phyloP scores from a whole-genome alignment of 805 yeast species.

The Yamadazyma kitorensis region DNA sequence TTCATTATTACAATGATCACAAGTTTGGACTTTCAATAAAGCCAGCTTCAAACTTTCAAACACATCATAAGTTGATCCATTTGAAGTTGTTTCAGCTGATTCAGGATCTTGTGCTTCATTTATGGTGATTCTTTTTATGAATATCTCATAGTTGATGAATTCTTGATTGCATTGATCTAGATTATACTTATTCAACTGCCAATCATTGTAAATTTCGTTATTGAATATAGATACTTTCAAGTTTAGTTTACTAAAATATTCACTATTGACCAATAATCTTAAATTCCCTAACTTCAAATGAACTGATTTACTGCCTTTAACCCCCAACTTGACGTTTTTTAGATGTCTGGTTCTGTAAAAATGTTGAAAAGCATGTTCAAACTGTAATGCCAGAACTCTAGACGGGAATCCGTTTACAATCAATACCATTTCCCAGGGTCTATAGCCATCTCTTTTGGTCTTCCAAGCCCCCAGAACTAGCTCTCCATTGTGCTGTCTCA shows the following conservation, averaged over 20 bases:
- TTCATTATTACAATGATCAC: slow-evolving; percentile 25
- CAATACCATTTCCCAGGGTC: slow-evolving; percentile 75
- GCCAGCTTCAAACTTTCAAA: slow-evolving; percentile 9
- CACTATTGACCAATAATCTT: slow-evolving; percentile 40
- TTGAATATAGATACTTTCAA: slow-evolving; percentile 48
- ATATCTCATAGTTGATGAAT: neutral
- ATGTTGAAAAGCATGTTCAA: slow-evolving; percentile 87
- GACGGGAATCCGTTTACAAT: slow-evolving; percentile 72
- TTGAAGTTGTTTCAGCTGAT: neutral
- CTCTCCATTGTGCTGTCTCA: slow-evolving; percentile 79
- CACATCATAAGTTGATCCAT: slow-evolving; percentile 8
- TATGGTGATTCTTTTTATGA: no score
- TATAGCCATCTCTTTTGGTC: slow-evolving; percentile 52
- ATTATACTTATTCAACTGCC: slow-evolving; percentile 34
- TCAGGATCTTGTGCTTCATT: no score
- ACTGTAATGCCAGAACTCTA: slow-evolving; percentile 64
- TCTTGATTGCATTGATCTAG: neutral
- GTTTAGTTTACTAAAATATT: slow-evolving; percentile 44
- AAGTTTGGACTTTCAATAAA: slow-evolving; percentile 19
- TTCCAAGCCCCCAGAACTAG: slow-evolving; percentile 57
- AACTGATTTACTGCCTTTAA: slow-evolving; percentile 33
- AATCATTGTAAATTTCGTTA: slow-evolving; percentile 22
- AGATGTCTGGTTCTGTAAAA: slow-evolving; percentile 64
- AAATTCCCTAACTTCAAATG: slow-evolving; percentile 49
- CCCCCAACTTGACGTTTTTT: slow-evolving; percentile 35